Evolutionary conservation across 352 stramenopile genomes (phyloP).

Genomic region (Phytophthora uliginosa): DNA sequence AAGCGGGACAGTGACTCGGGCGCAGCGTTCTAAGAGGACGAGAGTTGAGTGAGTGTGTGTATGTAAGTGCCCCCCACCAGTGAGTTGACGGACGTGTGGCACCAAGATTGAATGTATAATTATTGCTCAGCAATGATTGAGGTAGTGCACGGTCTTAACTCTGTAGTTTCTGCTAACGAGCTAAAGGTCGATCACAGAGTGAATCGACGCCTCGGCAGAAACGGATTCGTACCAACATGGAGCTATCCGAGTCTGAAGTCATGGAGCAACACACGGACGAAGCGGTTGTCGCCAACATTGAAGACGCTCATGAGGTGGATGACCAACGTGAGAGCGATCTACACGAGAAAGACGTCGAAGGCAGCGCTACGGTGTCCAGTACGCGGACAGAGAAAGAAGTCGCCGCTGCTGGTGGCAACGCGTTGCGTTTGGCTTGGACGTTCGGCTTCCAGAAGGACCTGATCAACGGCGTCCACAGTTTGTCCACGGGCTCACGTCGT

Average conservation of each 20-base stretch:
- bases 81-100: not conserved
- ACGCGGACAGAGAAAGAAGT: conserved; percentile 5
- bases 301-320: conserved; percentile 5
- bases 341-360: not conserved
- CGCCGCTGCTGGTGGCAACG: conserved; percentile 46
- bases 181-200: conserved; percentile 10
- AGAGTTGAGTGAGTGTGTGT: conserved; percentile 2
- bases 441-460: conserved; percentile 96
- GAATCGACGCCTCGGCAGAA: conserved; percentile 32
- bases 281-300: not conserved
- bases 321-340: conserved; percentile 5
- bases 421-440: conserved; percentile 81
- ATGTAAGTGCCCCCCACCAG: not conserved
- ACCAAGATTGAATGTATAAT: conserved; percentile 21
- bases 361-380: conserved; percentile 7
- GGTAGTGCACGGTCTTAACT: not conserved
- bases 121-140: conserved; percentile 22
- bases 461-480: conserved; percentile 88
- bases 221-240: conserved; percentile 28
- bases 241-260: conserved; percentile 14
- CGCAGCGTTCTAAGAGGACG: conserved; percentile 33
- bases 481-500: conserved; percentile 70
- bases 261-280: conserved; percentile 8
- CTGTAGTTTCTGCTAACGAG: not conserved
- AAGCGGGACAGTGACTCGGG: conserved; percentile 19